Percentiles rank a stretch among this genome's conserved stretches.
Evolutionary conservation across 768 basidiomycete species (phyloP).

Genomic region (Mycena filopes): DNA sequence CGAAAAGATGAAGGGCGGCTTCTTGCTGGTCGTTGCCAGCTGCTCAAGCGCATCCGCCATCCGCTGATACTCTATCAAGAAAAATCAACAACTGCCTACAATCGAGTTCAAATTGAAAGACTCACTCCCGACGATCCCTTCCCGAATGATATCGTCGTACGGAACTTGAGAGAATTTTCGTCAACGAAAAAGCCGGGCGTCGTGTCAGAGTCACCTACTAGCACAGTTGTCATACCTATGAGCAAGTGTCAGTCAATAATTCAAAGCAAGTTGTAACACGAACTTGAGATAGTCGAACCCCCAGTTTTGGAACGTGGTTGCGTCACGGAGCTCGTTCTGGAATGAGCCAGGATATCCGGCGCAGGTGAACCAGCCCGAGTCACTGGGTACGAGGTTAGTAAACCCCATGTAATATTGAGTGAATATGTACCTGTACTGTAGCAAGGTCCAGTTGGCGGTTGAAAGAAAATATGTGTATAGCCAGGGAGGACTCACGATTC

Average conservation of each 20-base stretch:
- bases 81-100: background rate
- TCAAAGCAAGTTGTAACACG: constrained; percentile 22
- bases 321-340: constrained; percentile 67
- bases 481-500: constrained; percentile 47
- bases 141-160: constrained; percentile 64
- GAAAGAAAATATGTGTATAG: constrained; percentile 1
- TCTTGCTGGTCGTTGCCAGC: constrained; percentile 56
- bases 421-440: constrained; percentile 40
- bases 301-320: constrained; percentile 68
- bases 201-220: constrained; percentile 42
- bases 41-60: constrained; percentile 70
- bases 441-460: background rate
- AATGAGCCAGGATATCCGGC: constrained; percentile 73
- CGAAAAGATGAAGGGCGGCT: constrained; percentile 64
- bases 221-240: constrained; percentile 66
- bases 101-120: background rate
- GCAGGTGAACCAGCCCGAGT: constrained; percentile 78
- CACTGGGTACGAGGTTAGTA: constrained; percentile 48
- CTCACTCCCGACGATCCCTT: constrained; percentile 67
- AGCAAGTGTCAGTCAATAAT: background rate
- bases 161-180: constrained; percentile 57
- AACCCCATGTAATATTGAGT: too few relatives aligned
- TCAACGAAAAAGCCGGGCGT: constrained; percentile 22
- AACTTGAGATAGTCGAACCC: constrained; percentile 77
- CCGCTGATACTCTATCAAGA: constrained; percentile 62